Evolutionary conservation across 2,329 filamentous ascomycete species (phyloP), one percentile per base, ranked within the genome.

Genomic region (Dothidotthia symphoricarpi): DNA sequence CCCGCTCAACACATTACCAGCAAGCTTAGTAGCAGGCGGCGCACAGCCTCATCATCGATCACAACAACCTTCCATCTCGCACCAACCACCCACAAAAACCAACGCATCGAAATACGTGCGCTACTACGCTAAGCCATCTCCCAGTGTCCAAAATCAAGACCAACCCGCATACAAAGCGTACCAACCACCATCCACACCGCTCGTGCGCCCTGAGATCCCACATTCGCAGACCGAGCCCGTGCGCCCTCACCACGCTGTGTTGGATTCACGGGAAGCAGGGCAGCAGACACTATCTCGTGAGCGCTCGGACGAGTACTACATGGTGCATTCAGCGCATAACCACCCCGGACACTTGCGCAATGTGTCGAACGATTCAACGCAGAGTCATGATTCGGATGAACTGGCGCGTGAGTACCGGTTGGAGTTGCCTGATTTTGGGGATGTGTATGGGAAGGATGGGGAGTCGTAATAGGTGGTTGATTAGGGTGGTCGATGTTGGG

Each of bases 331-430:
- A n/a, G n/a, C n/a, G n/a, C n/a, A n/a, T n/a, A n/a, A n/a, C n/a
- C n/a, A n/a, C n/a, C 22, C 40, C 7, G 10, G 3, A 11, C 54
- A 59, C 35, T 42, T 44, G 17, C 47, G 49, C 4, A 41, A 39
- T 30, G 34, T 30, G 12, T 53, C 49, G 3, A 29, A 47, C 17
- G 35, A 36, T 4, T 53, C 49, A 7, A 44, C 28, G 6, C 40
- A 34, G 8, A 51, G 45, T 15, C 43, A 52, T 11, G 55, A 57
- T 28, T 49, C 51, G 3, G 41, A 27, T 7, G 47, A 49, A 24
- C 26, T 61, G 25, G 59, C 59, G 2, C 34, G 28, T 32, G 57
- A 61, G 39, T 63, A 63, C 28, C 53, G 47, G 26, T 32, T 42
- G 11, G 52, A 51, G 12, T 34, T 63, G 12, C 50, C 55, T 1